These are phyloP conservation scores for Botrytis fabae DNA, from an alignment of 2,329 filamentous ascomycete species.

Conservation along the genomic window DNA sequence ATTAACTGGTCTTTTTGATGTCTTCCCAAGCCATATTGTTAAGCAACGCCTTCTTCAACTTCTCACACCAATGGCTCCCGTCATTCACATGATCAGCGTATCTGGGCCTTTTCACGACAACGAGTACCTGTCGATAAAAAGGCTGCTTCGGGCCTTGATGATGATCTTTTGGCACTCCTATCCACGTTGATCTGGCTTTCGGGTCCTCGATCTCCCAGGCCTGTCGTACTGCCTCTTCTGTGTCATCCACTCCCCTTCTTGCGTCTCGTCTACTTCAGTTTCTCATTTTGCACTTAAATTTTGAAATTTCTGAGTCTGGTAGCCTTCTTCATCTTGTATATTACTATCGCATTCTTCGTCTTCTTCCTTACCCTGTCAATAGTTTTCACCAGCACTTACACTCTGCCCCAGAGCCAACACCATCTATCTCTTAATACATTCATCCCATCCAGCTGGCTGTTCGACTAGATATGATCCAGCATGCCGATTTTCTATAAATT, in stretches of 20 bases:
- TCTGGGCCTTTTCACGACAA: background rate
- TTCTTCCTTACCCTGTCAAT: background rate
- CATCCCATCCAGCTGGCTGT: background rate
- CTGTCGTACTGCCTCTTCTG: background rate
- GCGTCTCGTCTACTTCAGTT: background rate
- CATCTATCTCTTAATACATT: background rate
- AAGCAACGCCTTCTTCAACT: background rate
- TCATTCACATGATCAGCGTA: background rate
- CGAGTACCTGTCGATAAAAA: background rate
- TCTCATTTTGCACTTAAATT: background rate
- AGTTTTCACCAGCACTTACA: background rate
- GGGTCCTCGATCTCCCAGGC: background rate
- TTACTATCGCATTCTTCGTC: too few relatives aligned
- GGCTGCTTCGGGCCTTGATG: too few relatives aligned
- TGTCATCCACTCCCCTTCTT: background rate
- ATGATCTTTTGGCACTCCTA: background rate
- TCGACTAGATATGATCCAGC: background rate
- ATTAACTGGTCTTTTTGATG: background rate
- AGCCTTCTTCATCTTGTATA: background rate
- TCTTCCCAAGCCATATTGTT: background rate
- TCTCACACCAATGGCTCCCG: background rate
- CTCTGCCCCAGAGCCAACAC: background rate
- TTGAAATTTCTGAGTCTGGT: background rate
- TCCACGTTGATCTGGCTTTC: background rate
- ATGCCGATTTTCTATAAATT: background rate